Percentiles rank a stretch among this genome's conserved stretches.
phyloP scores from a whole-genome alignment of 345 rosid species.

The Rhodamnia argentea region DNA sequence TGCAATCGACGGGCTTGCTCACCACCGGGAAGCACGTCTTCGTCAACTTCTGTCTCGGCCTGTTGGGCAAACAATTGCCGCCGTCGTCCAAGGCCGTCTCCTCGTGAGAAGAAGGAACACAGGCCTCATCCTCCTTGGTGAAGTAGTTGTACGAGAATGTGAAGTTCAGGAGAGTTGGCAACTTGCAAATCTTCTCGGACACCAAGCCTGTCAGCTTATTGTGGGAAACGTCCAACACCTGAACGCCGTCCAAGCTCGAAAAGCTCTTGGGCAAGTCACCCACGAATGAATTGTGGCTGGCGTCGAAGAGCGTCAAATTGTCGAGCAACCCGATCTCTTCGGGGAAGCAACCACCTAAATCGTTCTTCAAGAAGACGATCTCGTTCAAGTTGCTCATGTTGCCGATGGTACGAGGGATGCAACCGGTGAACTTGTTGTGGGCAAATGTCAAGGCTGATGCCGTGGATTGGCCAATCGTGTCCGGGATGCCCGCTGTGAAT shows the following conservation, averaged over 20 bases:
- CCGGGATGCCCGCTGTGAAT: conserved; percentile 53
- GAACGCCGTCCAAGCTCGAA: conserved; percentile 17
- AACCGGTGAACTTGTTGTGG: conserved; percentile 55
- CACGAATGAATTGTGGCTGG: conserved; percentile 31
- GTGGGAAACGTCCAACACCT: conserved; percentile 27
- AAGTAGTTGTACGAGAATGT: conserved; percentile 54
- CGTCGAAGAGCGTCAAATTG: conserved; percentile 48
- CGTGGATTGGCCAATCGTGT: conserved; percentile 46
- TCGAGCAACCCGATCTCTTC: conserved; percentile 43
- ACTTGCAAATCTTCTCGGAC: conserved; percentile 38
- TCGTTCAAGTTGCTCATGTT: conserved; percentile 58
- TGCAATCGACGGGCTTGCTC: conserved; percentile 57
- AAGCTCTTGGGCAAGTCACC: conserved; percentile 39
- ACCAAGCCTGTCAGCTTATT: conserved; percentile 59
- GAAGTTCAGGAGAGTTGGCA: conserved; percentile 44
- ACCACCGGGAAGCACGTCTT: conserved; percentile 34
- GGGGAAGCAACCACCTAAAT: conserved; percentile 66
- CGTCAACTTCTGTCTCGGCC: conserved; percentile 31
- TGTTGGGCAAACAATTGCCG: conserved; percentile 38
- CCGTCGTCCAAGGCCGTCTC: conserved; percentile 30
- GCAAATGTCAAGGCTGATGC: conserved; percentile 58
- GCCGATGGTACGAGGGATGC: conserved; percentile 61
- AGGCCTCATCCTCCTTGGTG: conserved; percentile 29
- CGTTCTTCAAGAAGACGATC: conserved; percentile 40
- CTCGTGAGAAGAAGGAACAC: conserved; percentile 16